Evolutionary conservation across 805 yeast species (phyloP), one percentile per base, ranked within the genome.

Genomic region (Barnettozyma vustinii): DNA sequence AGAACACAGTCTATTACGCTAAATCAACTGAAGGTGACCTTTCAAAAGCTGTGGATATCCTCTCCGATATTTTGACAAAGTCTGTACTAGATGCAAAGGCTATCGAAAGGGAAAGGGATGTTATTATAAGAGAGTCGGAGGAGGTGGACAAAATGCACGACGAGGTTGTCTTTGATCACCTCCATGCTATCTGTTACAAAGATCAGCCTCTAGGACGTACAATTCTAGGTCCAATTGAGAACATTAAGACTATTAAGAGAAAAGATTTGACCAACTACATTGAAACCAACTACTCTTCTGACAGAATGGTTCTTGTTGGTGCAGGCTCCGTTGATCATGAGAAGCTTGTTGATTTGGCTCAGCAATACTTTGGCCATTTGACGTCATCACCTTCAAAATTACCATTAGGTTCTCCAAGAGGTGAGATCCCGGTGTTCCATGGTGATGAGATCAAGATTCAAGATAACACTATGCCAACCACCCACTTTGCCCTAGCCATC

Each of bases 61-160:
- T 94, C 48, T 77, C 94, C 53, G 99, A 94, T 65, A 87, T 94
- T 56, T 74, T 95, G 55, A 92, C 96, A 15, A 79, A 82, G 65
- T 88, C 96, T 5, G 84, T 80, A 60, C 76, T 94, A 47, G 96
- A 89, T 48, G 81, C 80, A 49, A 63, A 73, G 47, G 97, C 98
- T 32, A 86, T 94, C 46, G 97, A 94, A 68, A 86, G 92, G 61
- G 99, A 94, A 70, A 82, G 98, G 60, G 96, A 92, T 52, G 99
- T 94, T 25, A 94, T 94, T 56, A 80, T 94, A 52, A 87, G 97
- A 67, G 99, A 94, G 71, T 80, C 94, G 58, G 98, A 94, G 69
- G 98, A 94, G 69, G 97, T 94, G 50, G 98, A 92, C 68, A 92
- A 91, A 72, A 90, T 89, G 96, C 88, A 89, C 65, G 99, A 94